phyloP scores from a whole-genome alignment of 2,329 filamentous ascomycete genomes.

The Neospermospora avenae region DNA sequence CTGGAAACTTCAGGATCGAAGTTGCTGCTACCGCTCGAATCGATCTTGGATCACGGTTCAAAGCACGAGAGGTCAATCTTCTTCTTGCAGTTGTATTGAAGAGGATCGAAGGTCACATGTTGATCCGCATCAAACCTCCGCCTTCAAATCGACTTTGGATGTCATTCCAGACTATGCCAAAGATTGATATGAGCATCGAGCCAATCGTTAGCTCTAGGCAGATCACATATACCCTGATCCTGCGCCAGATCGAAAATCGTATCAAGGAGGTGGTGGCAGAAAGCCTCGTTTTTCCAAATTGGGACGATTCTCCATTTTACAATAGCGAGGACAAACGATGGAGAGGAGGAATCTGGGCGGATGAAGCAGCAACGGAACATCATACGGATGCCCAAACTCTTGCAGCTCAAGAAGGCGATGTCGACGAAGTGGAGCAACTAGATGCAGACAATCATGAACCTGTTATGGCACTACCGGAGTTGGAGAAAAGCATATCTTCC shows the following conservation, averaged over 20 bases:
- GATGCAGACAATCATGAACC: constrained; percentile 38
- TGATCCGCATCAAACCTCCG: constrained; percentile 88
- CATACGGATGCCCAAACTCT: constrained; percentile 39
- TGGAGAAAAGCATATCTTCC: constrained; percentile 56
- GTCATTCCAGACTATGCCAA: constrained; percentile 88
- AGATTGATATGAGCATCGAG: constrained; percentile 90
- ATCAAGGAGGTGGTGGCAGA: constrained; percentile 94
- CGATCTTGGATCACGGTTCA: constrained; percentile 84
- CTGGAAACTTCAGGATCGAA: constrained; percentile 83
- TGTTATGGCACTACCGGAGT: constrained; percentile 39
- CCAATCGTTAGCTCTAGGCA: constrained; percentile 93
- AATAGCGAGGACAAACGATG: constrained; percentile 73
- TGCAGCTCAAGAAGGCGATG: constrained; percentile 45
- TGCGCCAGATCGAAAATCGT: constrained; percentile 89
- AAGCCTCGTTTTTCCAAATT: constrained; percentile 87
- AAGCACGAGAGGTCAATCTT: constrained; percentile 83
- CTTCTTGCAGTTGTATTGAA: constrained; percentile 82
- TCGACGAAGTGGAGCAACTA: constrained; percentile 39
- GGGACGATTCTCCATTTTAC: constrained; percentile 93
- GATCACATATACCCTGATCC: constrained; percentile 89
- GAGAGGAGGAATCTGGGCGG: constrained; percentile 78
- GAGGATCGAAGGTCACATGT: constrained; percentile 77
- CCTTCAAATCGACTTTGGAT: constrained; percentile 97
- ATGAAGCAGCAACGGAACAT: constrained; percentile 47
- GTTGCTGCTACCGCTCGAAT: constrained; percentile 91